Base-by-base conservation (phyloP, 495 filamentous ascomycete species). In the Elasticomyces elasticus region DNA sequence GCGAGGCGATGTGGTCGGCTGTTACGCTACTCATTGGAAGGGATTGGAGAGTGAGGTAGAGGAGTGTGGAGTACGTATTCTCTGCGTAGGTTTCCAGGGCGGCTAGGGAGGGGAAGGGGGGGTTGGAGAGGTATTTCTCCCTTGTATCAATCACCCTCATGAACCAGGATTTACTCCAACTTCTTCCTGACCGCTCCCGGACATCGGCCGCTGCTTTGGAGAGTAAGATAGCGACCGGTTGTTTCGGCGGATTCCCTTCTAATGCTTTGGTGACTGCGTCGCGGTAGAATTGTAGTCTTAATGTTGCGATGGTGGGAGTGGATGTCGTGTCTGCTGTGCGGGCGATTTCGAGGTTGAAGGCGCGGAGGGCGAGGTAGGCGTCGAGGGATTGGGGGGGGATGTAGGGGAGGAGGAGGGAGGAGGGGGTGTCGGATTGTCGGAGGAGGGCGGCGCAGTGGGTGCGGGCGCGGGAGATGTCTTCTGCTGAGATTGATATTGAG, bases 281-380 rank as follows among this genome's bases (percentile, higher is more conserved):
- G 26, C 84, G 79, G 89, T 94, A 96, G 75, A 95, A 97, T 68
- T 95, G 87, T 60, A 94, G 83, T 38, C 92, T 88, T 75, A 96
- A 80, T 17, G 80, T 74, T 13, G 87, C 92, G 46, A 95, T 82
- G 17, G 84, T 83, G 22, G 82, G 77, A 31, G 80, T 89, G 51
- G 84, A 88, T 17, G 89, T 89, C 7, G 83, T 79, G 73, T 96
- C 91, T 49, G 91, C 85, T 57, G 97, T 83, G 33, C 83, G 76
- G 35, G 90, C 88, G 35, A 94, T 77, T 59, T 94, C 89, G 64
- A 95, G 77, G 65, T 98, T 98, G 70, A 98, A 79, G 30, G 92
- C 87, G 37, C 90, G 87, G 31, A 98, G 78, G 49, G 90, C 88
- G 58, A 94, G 79, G 71, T 97, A 95, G 55, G 86, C 85, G 64